Evolutionary conservation across 345 rosid species (phyloP).

Genomic region (Crucihimalaya himalaica): DNA sequence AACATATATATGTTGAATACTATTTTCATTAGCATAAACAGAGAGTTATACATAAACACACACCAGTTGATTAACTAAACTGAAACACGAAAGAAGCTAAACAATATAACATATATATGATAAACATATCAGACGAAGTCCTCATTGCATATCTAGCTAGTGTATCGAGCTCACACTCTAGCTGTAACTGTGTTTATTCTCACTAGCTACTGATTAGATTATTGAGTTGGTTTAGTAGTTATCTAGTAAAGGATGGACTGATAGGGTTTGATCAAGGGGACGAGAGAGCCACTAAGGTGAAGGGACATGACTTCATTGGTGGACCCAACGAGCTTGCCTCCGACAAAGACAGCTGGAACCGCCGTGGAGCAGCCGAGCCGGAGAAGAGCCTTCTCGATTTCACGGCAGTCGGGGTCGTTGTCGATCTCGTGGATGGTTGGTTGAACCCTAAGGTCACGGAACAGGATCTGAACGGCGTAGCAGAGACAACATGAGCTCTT

Average conservation of each 20-base stretch:
- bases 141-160: slow-evolving; percentile 30
- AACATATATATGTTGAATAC: not conserved
- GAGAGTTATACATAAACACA: slow-evolving; percentile 26
- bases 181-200: slow-evolving; percentile 28
- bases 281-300: slow-evolving; percentile 68
- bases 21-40: slow-evolving; percentile 31
- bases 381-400: slow-evolving; percentile 71
- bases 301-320: slow-evolving; percentile 89
- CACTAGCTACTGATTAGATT: not conserved
- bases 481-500: slow-evolving; percentile 84
- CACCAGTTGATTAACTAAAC: slow-evolving; percentile 29
- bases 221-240: not conserved
- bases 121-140: slow-evolving; percentile 12
- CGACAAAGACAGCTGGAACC: slow-evolving; percentile 74
- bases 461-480: slow-evolving; percentile 68
- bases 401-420: slow-evolving; percentile 70
- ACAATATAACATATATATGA: slow-evolving; percentile 17
- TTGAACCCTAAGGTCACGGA: slow-evolving; percentile 68
- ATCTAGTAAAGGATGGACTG: slow-evolving; percentile 44
- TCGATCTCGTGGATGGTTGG: slow-evolving; percentile 70
- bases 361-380: slow-evolving; percentile 67
- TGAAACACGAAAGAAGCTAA: slow-evolving; percentile 31
- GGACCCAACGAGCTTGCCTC: slow-evolving; percentile 71
- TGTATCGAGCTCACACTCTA: slow-evolving; percentile 15
- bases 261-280: slow-evolving; percentile 65